These are phyloP conservation scores for Cladosporium sphaerospermum DNA, from an alignment of 2,329 filamentous ascomycete genomes.

Conservation along the genomic window DNA sequence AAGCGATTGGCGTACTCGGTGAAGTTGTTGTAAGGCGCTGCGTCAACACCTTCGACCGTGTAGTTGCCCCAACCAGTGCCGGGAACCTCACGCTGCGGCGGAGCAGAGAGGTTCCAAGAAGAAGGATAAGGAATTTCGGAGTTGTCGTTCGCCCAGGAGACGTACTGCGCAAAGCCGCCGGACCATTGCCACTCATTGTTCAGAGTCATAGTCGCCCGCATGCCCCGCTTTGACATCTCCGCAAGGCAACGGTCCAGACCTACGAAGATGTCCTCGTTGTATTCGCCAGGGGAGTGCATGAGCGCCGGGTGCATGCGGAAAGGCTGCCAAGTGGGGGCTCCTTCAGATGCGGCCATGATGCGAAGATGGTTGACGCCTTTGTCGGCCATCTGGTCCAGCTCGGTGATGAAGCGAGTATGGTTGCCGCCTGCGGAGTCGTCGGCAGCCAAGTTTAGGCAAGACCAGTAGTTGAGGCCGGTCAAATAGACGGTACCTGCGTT, in stretches of 20 bases:
- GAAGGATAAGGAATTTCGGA: slow-evolving; percentile 32
- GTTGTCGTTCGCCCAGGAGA: slow-evolving; percentile 32
- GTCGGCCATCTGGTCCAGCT: slow-evolving; percentile 36
- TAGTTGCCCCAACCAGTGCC: slow-evolving; percentile 37
- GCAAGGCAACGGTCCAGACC: slow-evolving; percentile 34
- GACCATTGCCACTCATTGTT: slow-evolving; percentile 37
- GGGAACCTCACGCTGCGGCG: slow-evolving; percentile 28
- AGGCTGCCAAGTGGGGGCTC: slow-evolving; percentile 33
- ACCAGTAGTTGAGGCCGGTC: slow-evolving; percentile 38
- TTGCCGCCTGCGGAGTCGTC: slow-evolving; percentile 32
- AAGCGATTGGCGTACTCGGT: slow-evolving; percentile 30
- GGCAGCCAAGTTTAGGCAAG: slow-evolving; percentile 36
- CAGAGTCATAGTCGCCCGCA: slow-evolving; percentile 37
- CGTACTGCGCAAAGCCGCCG: slow-evolving; percentile 35
- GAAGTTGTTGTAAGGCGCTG: slow-evolving; percentile 23
- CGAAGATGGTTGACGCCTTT: slow-evolving; percentile 36
- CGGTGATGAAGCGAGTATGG: slow-evolving; percentile 31
- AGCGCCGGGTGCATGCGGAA: slow-evolving; percentile 36
- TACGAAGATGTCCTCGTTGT: slow-evolving; percentile 34
- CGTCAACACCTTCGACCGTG: slow-evolving; percentile 30
- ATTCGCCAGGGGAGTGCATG: slow-evolving; percentile 32
- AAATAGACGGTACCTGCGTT: slow-evolving; percentile 30
- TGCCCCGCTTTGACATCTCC: slow-evolving; percentile 36
- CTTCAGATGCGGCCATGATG: slow-evolving; percentile 36
- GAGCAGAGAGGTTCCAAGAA: slow-evolving; percentile 34